phyloP scores from a whole-genome alignment of 2,329 filamentous ascomycete genomes.

The Fusarium agapanthi region DNA sequence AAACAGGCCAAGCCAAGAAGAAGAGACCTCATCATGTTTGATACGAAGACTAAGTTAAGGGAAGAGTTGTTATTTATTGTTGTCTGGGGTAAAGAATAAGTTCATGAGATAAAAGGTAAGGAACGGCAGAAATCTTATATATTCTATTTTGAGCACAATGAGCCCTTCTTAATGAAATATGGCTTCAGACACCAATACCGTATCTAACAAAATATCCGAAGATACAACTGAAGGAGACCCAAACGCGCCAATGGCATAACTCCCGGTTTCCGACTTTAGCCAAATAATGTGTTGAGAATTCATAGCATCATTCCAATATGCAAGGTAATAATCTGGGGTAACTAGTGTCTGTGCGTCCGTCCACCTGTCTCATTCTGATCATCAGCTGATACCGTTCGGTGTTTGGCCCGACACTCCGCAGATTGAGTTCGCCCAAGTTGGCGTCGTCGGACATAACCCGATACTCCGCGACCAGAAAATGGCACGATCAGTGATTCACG shows the following conservation, averaged over 20 bases:
- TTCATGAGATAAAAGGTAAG: background rate
- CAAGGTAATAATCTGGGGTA: background rate
- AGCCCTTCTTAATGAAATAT: fast-evolving
- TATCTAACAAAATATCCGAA: background rate
- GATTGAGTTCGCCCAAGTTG: background rate
- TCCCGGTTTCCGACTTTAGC: background rate
- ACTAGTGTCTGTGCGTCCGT: background rate
- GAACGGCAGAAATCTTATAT: background rate
- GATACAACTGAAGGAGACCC: background rate
- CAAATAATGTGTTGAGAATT: background rate
- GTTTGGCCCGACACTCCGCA: background rate
- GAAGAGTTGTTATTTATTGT: background rate
- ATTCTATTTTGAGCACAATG: background rate
- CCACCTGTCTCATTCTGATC: background rate
- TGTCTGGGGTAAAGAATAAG: background rate
- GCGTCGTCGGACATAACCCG: background rate
- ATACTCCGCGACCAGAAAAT: background rate
- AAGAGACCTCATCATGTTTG: background rate
- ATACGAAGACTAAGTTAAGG: too few species aligned
- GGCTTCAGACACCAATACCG: background rate
- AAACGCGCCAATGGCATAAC: background rate
- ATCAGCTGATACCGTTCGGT: background rate
- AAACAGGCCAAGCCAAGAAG: background rate
- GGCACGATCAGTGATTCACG: background rate
- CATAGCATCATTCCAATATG: background rate